Conservation (phyloP, 75 land plant species). For the Pinus tabuliformis region DNA sequence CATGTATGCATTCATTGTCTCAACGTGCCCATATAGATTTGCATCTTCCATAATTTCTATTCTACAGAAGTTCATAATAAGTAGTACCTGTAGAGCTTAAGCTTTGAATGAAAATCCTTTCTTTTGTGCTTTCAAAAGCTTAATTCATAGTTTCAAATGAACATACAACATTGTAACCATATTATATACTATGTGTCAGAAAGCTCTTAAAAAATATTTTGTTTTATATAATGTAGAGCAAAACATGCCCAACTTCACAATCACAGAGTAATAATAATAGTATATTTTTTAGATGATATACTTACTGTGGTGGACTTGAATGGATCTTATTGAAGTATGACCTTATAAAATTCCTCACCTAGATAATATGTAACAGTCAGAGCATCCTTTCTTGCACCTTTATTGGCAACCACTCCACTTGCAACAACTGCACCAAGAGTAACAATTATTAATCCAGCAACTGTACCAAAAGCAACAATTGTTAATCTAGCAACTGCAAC, state of each 20-base stretch:
- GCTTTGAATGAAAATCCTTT: no score
- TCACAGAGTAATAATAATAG: background rate
- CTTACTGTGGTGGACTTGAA: constrained; percentile 92
- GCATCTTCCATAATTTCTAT: no score
- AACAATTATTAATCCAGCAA: no score
- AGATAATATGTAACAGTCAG: constrained; percentile 64
- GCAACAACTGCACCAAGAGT: constrained; percentile 82
- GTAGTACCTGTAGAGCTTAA: no score
- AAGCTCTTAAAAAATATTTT: background rate
- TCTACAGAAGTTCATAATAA: no score
- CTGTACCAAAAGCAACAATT: constrained; percentile 72
- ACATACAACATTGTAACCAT: background rate
- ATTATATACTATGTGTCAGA: background rate
- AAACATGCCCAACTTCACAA: background rate
- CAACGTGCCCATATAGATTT: no score
- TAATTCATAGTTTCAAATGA: background rate
- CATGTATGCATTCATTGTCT: no score
- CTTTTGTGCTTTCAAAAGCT: background rate
- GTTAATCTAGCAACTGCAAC: constrained; percentile 72
- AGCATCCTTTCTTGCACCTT: constrained; percentile 63
- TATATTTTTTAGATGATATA: background rate
- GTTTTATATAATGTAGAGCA: background rate
- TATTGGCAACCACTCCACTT: constrained; percentile 68
- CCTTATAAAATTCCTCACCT: constrained; percentile 84
- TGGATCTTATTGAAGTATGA: constrained; percentile 79